Evolutionary conservation across 768 basidiomycete genomes (phyloP), one percentile per base, ranked within the genome.

Genomic region (Auriscalpium microsporum): DNA sequence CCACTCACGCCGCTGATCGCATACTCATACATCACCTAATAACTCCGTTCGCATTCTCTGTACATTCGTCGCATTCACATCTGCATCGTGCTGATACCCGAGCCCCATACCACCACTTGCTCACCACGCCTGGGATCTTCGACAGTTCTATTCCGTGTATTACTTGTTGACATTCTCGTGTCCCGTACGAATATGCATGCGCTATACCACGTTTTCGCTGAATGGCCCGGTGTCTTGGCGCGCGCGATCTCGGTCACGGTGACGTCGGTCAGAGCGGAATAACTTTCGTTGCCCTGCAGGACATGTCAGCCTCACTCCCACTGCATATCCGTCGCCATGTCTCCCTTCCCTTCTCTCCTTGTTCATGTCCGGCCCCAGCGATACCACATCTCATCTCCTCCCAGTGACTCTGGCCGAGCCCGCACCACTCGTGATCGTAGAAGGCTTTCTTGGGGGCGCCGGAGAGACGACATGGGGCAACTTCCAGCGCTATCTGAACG

Each of bases 401-500:
- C 16, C 14, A 11, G 16, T 35, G 17, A 16, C 49, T 11, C 28
- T 14, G 1, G 11, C 1, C 16, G 59, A 56, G 36, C 56, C 58
- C 34, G 55, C 65, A 10, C 74, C 78, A 21, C 64, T 79, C 9
- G 72, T 79, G 21, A 69, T 78, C 34, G 79, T 78, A 6, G 71
- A 78, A 57, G 77, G 78, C 36, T 80, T 80, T 58, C 69, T 78
- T 8, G 71, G 74, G 45, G 62, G 67, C 42, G 62, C 68, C 10
- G 71, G 72, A 17, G 60, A 72, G 13, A 37, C 68, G 21, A 57
- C 75, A 6, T 77, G 75, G 77, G 75, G 76, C 34, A 62, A 69
- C 44, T 74, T 75, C 47, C 63, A 69, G 49, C 48, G 59, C 10
- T 64, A 72, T 53, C 60, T 75, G 5, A 68, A 73, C 56, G 48